Base-by-base conservation (phyloP, 768 basidiomycete genomes). In the Psilocybe sp. region DNA sequence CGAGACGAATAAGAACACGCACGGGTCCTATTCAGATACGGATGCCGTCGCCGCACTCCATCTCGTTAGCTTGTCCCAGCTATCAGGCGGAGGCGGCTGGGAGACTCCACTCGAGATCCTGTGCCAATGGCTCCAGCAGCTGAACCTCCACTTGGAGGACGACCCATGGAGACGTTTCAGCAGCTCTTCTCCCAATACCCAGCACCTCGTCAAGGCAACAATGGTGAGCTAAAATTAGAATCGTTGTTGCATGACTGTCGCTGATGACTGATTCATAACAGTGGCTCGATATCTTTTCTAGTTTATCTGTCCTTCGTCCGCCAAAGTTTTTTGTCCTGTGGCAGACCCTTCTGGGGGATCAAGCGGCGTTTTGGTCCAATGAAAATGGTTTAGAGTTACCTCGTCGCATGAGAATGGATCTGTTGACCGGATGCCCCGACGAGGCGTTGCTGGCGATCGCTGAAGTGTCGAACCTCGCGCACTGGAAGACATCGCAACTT, bases 31-130 rank as follows among this genome's bases (percentile, higher is more conserved):
- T 69, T 72, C 71, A 37, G 87, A 87, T 50, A 73, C 73, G 42
- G 88, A 92, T 57, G 91, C 87, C 9, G 75, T 86, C 55, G 89
- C 91, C 4, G 88, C 91, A 4, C 62, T 90, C 38, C 88, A 89
- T 64, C 78, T 93, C 53, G 75, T 90, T 51, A 81, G 77, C 59
- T 89, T 84, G 65, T 86, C 85, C 39, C 73, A 87, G 51, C 69
- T 91, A 62, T 83, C 81, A 2, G 85, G 86, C 46, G 82, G 87
- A 45, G 78, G 75, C 14, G 80, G 85, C 57, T 93, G 91, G 91
- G 78, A 78, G 52, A 69, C 73, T 5, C 80, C 86, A 54, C 81
- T 92, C 59, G 73, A 77, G 35, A 75, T 90, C 16, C 82, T 89
- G 40, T 79, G 79, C 57, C 87, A 91, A 51, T 92, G 91, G 91